These are phyloP conservation scores for Achaetomiella virescens DNA, from an alignment of 495 filamentous ascomycete genomes.

Conservation along the genomic window DNA sequence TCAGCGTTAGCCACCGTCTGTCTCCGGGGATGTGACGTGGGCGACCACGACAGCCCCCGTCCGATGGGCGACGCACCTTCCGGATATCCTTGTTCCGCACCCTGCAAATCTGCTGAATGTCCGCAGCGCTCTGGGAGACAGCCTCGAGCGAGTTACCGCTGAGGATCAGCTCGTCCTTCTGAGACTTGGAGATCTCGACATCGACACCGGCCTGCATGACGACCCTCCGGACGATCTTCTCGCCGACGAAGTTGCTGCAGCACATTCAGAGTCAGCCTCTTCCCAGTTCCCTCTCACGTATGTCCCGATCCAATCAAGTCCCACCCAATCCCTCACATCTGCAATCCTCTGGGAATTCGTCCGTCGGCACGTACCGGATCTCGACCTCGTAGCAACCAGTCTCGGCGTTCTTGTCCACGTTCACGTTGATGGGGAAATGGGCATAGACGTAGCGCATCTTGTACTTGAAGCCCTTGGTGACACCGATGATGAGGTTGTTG, in stretches of 20 bases:
- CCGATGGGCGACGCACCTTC: constrained; percentile 56
- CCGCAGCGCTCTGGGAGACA: constrained; percentile 94
- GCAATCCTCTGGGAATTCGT: not conserved
- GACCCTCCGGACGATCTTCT: constrained; percentile 96
- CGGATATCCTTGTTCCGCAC: constrained; percentile 99
- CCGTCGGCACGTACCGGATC: constrained; percentile 70
- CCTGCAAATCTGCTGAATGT: constrained; percentile 98
- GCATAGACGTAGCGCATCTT: constrained; percentile 99
- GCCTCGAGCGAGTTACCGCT: constrained; percentile 91
- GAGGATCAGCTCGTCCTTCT: constrained; percentile 94
- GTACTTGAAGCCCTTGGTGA: constrained; percentile 99
- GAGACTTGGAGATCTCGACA: constrained; percentile 77
- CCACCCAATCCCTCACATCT: not conserved
- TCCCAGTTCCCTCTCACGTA: not conserved
- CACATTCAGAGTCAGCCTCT: constrained; percentile 27
- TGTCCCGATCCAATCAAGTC: constrained; percentile 2
- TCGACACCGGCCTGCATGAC: constrained; percentile 85
- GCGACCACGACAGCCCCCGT: not conserved
- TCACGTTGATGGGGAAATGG: constrained; percentile 99
- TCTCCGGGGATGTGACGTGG: not conserved
- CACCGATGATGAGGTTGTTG: constrained; percentile 96
- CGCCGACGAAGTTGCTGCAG: constrained; percentile 92
- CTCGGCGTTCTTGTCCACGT: constrained; percentile 93
- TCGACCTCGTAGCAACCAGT: constrained; percentile 84
- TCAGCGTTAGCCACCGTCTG: constrained; percentile 27